Evolutionary conservation across 2,329 filamentous ascomycete genomes (phyloP).

Genomic region (Dichotomopilus funicola): DNA sequence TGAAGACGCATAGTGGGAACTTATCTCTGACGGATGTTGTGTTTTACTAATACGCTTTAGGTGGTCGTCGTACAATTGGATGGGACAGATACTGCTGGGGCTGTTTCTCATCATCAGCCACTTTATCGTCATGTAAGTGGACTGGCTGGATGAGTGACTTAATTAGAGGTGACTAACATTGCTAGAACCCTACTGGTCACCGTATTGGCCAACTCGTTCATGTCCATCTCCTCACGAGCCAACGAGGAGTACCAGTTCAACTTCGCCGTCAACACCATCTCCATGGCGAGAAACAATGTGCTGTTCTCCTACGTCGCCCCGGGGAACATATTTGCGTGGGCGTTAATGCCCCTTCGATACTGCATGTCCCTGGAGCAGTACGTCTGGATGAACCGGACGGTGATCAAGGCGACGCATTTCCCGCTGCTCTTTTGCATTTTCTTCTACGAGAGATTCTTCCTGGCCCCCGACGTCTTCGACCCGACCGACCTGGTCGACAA

Average conservation of each 20-base stretch:
- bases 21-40: background rate
- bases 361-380: slow-evolving; percentile 74
- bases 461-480: slow-evolving; percentile 71
- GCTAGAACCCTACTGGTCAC: slow-evolving; percentile 79
- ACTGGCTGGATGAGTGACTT: no score
- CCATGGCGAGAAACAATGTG: slow-evolving; percentile 97
- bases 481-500: slow-evolving; percentile 81
- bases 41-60: slow-evolving; percentile 26
- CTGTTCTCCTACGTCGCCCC: slow-evolving; percentile 91
- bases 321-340: slow-evolving; percentile 85
- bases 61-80: slow-evolving; percentile 67
- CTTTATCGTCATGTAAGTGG: slow-evolving; percentile 71
- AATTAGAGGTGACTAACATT: no score
- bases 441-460: slow-evolving; percentile 73
- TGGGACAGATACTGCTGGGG: slow-evolving; percentile 70
- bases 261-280: slow-evolving; percentile 94
- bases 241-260: slow-evolving; percentile 89
- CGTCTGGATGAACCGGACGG: slow-evolving; percentile 76
- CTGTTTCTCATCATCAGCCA: slow-evolving; percentile 91
- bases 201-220: slow-evolving; percentile 94
- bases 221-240: slow-evolving; percentile 88
- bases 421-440: slow-evolving; percentile 84
- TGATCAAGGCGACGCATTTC: slow-evolving; percentile 88
- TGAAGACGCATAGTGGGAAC: slow-evolving; percentile 13
- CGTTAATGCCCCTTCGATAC: slow-evolving; percentile 76